These are phyloP conservation scores for Roridomyces roridus DNA, from an alignment of 768 basidiomycete species.

Conservation along the genomic window DNA sequence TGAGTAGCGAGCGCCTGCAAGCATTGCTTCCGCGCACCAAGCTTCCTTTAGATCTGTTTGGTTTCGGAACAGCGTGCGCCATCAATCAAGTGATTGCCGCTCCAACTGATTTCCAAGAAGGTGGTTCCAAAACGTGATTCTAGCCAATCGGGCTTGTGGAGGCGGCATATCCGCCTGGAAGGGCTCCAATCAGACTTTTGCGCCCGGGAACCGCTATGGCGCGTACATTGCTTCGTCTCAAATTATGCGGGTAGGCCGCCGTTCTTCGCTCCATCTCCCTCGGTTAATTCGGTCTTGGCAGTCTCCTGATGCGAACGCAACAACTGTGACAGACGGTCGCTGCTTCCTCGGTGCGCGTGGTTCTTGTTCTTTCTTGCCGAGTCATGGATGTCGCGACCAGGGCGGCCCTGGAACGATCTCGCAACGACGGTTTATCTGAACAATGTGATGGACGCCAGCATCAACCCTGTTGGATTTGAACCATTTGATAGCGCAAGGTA, in stretches of 20 bases:
- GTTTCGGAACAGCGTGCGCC: conserved; percentile 64
- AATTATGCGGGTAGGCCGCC: conserved; percentile 57
- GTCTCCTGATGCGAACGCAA: conserved; percentile 66
- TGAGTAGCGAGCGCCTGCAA: conserved; percentile 31
- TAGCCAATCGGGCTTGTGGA: conserved; percentile 69
- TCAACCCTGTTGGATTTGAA: conserved; percentile 56
- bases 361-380: background rate
- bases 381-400: conserved; percentile 19
- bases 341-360: conserved; percentile 56
- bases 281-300: background rate
- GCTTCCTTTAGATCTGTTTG: conserved; percentile 53
- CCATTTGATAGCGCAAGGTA: conserved; percentile 52
- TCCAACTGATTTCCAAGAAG: conserved; percentile 33
- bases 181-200: conserved; percentile 59
- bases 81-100: background rate
- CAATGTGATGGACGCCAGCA: conserved; percentile 65
- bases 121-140: conserved; percentile 63
- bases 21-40: background rate
- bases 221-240: conserved; percentile 61
- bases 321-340: conserved; percentile 45
- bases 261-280: background rate
- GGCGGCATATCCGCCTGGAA: conserved; percentile 73
- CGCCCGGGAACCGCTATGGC: conserved; percentile 57
- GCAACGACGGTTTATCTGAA: conserved; percentile 59
- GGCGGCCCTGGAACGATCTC: conserved; percentile 68